Evolutionary conservation across 352 stramenopile genomes (phyloP), one percentile per base, ranked within the genome.

Genomic region (Stramenopiles sp.): DNA sequence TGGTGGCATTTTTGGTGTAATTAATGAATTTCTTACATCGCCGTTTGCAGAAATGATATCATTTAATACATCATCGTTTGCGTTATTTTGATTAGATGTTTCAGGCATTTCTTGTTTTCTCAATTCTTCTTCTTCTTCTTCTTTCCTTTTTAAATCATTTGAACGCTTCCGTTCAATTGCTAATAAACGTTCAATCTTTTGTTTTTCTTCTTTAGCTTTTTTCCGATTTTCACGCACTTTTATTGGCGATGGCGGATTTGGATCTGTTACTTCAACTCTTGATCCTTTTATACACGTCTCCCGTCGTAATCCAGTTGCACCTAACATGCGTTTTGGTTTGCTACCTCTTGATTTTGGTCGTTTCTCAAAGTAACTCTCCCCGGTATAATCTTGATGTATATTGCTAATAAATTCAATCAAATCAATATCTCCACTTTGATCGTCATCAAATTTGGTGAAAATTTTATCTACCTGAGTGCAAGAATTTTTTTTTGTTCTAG

Each of bases 331-430:
- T 27, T 69, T 69, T 69, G 53, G 53, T 69, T 27, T 69, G 20
- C 20, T 69, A 69, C 20, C 20, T 20, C 53, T 27, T 23, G 20
- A 23, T 27, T 23, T 69, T 27, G 53, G 53, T 27, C 53, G 53
- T 69, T 69, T 69, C 53, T 69, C 53, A 27, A 69, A 69, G 53
- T 69, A 69, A 27, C 53, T 69, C 53, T 69, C 53, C 53, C 53
- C 53, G 27, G 53, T 69, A 27, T 69, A 69, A 27, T 69, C 53
- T 69, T 69, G 53, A 27, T 69, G 53, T 23, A 69, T 69, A 27
- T 69, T 69, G 53, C 53, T 69, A 23, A 69, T 69, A 27, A 69
- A 69, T 27, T 69, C 53, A 20, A 27, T 69, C 53, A 69, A 69
- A 69, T 69, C 53, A 27, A 69, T 69, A 27, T 20, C 27, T 20